Evolutionary conservation across 2,329 filamentous ascomycete genomes (phyloP), one percentile per base, ranked within the genome.

Genomic region (Botrytis byssoidea): DNA sequence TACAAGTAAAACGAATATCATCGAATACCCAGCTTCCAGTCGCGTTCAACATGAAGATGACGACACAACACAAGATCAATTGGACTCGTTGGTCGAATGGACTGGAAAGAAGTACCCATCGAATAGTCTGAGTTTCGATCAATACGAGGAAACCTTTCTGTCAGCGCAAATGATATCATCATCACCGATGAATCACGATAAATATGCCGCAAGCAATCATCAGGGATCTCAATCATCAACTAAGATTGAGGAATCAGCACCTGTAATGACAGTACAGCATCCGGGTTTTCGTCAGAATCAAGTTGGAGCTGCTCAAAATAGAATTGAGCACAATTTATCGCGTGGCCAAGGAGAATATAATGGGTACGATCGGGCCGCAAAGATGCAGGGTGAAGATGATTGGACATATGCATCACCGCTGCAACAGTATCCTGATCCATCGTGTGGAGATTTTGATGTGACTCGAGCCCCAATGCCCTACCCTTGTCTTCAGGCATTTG

Each of bases 221-320:
- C n/a, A 44, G 18, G 9, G 16, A 64, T 22, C 4, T 10, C 12
- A 29, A 42, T 3, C n/a, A 44, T 1, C 12, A 18, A 18, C 3
- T 6, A n/a, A 5, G 0, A 2, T 5, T n/a, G 18, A 7, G 25
- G 16, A n/a, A 0, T 7, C n/a, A 44, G 14, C 9, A 20, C 37
- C 25, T 65, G 18, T 4, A 0, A 12, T 32, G n/a, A 10, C 0
- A 1, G 29, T 44, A 0, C 16, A 65, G n/a, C 40, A 8, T 8
- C n/a, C 16, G 22, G 2, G 0, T 4, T 9, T 29, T 4, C 10
- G 2, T 29, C n/a, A 20, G 9, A 46, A 40, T n/a, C 4, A 32
- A 44, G 18, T n/a, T 6, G 40, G 16, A 10, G 61, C n/a, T 2
- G 61, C 40, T 29, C 61, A 65, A 22, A 32, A 32, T 14, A 9